Percentiles rank a stretch among this genome's conserved stretches.
Conservation (phyloP, 805 yeast genomes). For the Starmerella stigmatis region DNA sequence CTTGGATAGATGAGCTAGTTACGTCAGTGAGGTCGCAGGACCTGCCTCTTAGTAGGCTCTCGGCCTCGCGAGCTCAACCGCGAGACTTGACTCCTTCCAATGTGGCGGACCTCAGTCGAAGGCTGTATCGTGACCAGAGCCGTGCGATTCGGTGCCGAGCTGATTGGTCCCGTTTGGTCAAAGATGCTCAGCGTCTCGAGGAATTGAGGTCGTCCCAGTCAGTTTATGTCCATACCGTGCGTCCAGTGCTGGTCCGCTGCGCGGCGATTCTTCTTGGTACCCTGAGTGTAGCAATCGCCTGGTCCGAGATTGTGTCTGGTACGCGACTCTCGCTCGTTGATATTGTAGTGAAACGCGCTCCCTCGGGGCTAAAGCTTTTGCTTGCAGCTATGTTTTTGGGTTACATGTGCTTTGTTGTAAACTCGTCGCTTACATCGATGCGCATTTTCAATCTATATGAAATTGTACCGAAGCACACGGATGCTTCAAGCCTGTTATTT, state of each 20-base stretch:
- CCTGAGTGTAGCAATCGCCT: slow-evolving; percentile 47
- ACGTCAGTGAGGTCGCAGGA: slow-evolving; percentile 31
- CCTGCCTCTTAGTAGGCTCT: slow-evolving; percentile 18
- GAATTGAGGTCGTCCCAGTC: slow-evolving; percentile 33
- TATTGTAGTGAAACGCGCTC: slow-evolving; percentile 33
- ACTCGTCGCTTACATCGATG: slow-evolving; percentile 54
- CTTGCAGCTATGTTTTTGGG: slow-evolving; percentile 41
- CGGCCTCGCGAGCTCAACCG: slow-evolving; percentile 20
- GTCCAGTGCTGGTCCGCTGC: slow-evolving; percentile 40
- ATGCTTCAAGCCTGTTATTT: slow-evolving; percentile 63
- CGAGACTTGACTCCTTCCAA: slow-evolving; percentile 32
- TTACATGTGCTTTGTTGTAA: slow-evolving; percentile 60
- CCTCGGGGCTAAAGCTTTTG: slow-evolving; percentile 34
- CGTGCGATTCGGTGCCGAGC: slow-evolving; percentile 45
- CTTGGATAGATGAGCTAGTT: slow-evolving; percentile 56
- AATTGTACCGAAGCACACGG: slow-evolving; percentile 58
- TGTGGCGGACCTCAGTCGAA: slow-evolving; percentile 43
- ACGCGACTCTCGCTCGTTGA: slow-evolving; percentile 55
- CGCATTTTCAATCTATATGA: slow-evolving; percentile 69
- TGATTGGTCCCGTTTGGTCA: slow-evolving; percentile 44
- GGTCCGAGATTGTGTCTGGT: slow-evolving; percentile 67
- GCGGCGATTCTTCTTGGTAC: slow-evolving; percentile 36
- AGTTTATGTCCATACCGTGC: slow-evolving; percentile 22
- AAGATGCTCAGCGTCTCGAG: slow-evolving; percentile 43
- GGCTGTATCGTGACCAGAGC: slow-evolving; percentile 43